Evolutionary conservation across 2,329 filamentous ascomycete genomes (phyloP).

Genomic region (Exophiala aquamarina): DNA sequence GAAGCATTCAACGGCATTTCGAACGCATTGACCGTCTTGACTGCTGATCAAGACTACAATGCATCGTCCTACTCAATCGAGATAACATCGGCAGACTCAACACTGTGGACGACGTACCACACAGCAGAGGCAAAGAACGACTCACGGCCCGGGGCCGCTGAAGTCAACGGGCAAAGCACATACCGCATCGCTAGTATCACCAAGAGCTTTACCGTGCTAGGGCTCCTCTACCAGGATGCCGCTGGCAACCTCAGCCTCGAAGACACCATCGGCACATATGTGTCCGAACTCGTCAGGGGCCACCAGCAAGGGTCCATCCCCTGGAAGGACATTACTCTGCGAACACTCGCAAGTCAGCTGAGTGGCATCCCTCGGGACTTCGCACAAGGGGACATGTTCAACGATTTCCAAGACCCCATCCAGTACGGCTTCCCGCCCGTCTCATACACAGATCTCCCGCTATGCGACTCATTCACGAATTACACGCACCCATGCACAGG

Average conservation of each 20-base stretch:
- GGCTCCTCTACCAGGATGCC: conserved; percentile 30
- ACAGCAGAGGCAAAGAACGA: conserved; percentile 20
- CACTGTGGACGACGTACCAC: conserved; percentile 23
- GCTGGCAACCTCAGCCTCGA: conserved; percentile 31
- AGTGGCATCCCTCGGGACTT: conserved; percentile 32
- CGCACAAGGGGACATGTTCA: conserved; percentile 25
- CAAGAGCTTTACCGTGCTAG: conserved; percentile 31
- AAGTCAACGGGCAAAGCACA: conserved; percentile 22
- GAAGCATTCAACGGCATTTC: conserved; percentile 12
- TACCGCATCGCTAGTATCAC: conserved; percentile 33
- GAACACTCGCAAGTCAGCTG: conserved; percentile 29
- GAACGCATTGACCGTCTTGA: neutral
- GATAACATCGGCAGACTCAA: conserved; percentile 20
- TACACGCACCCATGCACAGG: conserved; percentile 19
- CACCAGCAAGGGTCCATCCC: conserved; percentile 16
- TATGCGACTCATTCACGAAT: conserved; percentile 17
- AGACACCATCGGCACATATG: conserved; percentile 28
- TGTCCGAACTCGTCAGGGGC: conserved; percentile 14
- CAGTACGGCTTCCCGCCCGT: conserved; percentile 22
- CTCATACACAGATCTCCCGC: conserved; percentile 9
- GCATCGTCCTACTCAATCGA: conserved; percentile 27
- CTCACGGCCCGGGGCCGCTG: conserved; percentile 20
- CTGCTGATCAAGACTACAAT: conserved; percentile 13
- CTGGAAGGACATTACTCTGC: conserved; percentile 31
- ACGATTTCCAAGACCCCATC: conserved; percentile 6